Evolutionary conservation across 2,329 filamentous ascomycete genomes (phyloP).

Genomic region (Grosmannia huntii): DNA sequence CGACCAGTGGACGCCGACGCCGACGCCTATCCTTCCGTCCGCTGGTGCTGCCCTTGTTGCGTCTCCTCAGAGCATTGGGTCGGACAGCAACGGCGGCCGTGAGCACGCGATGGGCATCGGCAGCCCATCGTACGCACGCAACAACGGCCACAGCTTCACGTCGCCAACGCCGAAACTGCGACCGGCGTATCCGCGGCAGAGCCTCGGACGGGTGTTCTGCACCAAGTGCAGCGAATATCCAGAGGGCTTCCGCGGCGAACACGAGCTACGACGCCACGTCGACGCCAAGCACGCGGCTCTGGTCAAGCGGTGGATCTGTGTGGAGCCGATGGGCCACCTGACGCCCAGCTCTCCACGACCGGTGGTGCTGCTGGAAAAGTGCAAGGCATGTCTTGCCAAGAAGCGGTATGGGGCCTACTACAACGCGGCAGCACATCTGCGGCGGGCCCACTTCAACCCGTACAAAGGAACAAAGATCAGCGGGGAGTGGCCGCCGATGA

Average conservation of each 20-base stretch:
- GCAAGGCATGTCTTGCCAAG: slow-evolving; percentile 65
- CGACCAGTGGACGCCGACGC: not conserved
- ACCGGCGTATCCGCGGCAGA: slow-evolving; percentile 37
- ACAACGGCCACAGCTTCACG: slow-evolving; percentile 25
- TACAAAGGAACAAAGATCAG: slow-evolving; percentile 42
- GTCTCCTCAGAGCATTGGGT: slow-evolving; percentile 17
- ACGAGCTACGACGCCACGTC: slow-evolving; percentile 61
- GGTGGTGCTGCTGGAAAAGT: slow-evolving; percentile 44
- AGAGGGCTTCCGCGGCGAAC: slow-evolving; percentile 72
- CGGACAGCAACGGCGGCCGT: slow-evolving; percentile 18
- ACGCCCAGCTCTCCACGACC: slow-evolving; percentile 28
- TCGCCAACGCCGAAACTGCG: slow-evolving; percentile 30
- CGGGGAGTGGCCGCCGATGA: slow-evolving; percentile 43
- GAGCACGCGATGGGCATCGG: slow-evolving; percentile 25
- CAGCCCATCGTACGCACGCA: slow-evolving; percentile 27
- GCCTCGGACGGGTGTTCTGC: slow-evolving; percentile 52
- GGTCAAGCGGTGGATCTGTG: slow-evolving; percentile 46
- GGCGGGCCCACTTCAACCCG: slow-evolving; percentile 75
- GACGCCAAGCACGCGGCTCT: slow-evolving; percentile 49
- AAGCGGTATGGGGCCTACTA: slow-evolving; percentile 89
- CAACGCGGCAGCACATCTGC: slow-evolving; percentile 83
- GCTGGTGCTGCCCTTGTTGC: slow-evolving; percentile 16
- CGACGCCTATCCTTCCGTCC: slow-evolving; percentile 14
- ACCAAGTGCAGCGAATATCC: slow-evolving; percentile 58
- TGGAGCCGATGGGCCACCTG: slow-evolving; percentile 29